phyloP scores from a whole-genome alignment of 2,329 filamentous ascomycete genomes.

The Pseudogymnoascus sp. region DNA sequence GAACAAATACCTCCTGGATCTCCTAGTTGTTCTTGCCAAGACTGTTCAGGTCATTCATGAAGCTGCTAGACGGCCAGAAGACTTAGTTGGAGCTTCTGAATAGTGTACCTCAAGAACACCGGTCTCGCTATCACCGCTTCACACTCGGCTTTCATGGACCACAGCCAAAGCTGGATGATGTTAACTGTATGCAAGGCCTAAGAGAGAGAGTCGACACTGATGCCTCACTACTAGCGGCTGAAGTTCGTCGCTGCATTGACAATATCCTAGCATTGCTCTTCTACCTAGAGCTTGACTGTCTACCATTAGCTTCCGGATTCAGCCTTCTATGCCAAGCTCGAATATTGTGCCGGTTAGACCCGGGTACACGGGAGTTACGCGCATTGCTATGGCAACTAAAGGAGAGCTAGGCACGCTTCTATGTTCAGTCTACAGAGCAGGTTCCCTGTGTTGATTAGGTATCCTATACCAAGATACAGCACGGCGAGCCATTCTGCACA shows the following conservation, averaged over 20 bases:
- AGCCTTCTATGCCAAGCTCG: background rate
- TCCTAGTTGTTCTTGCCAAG: background rate
- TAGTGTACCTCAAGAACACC: background rate
- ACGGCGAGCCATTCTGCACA: too few relatives aligned
- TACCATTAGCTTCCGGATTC: background rate
- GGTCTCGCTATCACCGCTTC: conserved; percentile 8
- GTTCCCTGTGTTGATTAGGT: too few relatives aligned
- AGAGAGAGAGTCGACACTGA: background rate
- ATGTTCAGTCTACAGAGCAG: too few relatives aligned
- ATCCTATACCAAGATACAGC: too few relatives aligned
- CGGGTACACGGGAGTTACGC: background rate
- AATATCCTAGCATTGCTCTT: conserved; percentile 12
- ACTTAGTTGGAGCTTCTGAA: conserved; percentile 12
- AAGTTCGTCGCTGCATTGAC: conserved; percentile 11
- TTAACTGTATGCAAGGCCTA: background rate
- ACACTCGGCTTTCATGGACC: conserved; percentile 10
- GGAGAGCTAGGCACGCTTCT: too few relatives aligned
- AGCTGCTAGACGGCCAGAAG: conserved; percentile 10
- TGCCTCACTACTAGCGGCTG: background rate
- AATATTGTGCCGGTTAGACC: background rate
- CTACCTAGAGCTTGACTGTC: conserved; percentile 10
- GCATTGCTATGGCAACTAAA: background rate
- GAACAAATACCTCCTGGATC: background rate
- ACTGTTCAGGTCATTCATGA: conserved; percentile 12
- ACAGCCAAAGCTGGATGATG: conserved; percentile 12